Evolutionary conservation across 2,329 filamentous ascomycete genomes (phyloP).

Genomic region (Paracorniculantispora psalliotae): DNA sequence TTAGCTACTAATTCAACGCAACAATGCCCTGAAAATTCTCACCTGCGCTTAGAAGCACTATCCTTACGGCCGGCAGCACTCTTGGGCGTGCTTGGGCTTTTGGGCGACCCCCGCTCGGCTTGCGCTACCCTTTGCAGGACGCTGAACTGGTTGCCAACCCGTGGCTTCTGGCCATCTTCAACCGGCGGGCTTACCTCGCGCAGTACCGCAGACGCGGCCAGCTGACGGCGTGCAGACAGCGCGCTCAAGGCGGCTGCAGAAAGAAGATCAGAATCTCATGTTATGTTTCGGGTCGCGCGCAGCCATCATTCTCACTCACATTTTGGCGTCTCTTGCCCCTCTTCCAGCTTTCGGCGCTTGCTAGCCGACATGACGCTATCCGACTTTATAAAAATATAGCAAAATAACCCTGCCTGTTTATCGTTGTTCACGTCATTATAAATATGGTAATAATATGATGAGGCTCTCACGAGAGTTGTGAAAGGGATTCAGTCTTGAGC

Average conservation of each 20-base stretch:
- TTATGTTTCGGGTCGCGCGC: neutral
- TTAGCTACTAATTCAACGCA: neutral
- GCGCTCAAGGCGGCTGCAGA: conserved; percentile 31
- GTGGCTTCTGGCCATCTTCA: neutral
- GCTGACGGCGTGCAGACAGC: conserved; percentile 30
- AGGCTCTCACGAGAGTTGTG: neutral
- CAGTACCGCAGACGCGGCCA: conserved; percentile 15
- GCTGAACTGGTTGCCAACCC: conserved; percentile 9
- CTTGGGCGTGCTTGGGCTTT: neutral
- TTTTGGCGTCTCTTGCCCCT: conserved; percentile 23
- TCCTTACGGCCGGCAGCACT: neutral
- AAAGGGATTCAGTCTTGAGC: neutral
- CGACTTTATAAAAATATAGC: neutral
- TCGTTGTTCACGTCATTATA: too few relatives aligned
- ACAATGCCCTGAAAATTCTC: neutral
- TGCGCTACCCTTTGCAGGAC: conserved; percentile 6
- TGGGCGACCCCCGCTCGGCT: neutral
- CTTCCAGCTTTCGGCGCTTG: conserved; percentile 33
- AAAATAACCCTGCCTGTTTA: neutral
- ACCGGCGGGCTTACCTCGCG: neutral
- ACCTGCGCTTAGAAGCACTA: neutral
- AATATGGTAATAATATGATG: neutral
- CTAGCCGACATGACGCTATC: conserved; percentile 23
- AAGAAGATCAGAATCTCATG: neutral
- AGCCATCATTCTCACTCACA: conserved; percentile 20